phyloP scores from a whole-genome alignment of 768 basidiomycete genomes.

The Naganishia vaughanmartiniae region DNA sequence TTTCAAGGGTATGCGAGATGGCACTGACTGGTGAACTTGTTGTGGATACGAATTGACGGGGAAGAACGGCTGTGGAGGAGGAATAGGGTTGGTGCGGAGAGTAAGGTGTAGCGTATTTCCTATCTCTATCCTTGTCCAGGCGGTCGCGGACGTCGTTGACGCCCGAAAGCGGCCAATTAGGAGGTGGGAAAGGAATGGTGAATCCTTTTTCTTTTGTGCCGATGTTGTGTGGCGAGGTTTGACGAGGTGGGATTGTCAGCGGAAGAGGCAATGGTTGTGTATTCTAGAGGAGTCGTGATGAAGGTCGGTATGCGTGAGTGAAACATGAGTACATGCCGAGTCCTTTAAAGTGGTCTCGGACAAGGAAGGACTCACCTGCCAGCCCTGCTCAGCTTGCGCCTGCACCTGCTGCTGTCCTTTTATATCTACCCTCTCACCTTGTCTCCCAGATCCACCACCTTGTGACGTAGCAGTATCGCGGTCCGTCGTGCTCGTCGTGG shows the following conservation, averaged over 20 bases:
- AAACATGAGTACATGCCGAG: too few species aligned
- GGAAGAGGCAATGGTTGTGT: background rate
- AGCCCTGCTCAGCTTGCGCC: background rate
- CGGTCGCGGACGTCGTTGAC: background rate
- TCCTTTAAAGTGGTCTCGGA: background rate
- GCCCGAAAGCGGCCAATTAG: background rate
- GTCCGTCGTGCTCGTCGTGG: background rate
- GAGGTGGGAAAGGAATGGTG: background rate
- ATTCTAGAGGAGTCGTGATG: background rate
- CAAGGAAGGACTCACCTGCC: background rate
- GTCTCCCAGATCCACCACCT: background rate
- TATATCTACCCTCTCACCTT: background rate
- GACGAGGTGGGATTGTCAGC: background rate
- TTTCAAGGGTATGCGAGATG: background rate
- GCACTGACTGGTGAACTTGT: constrained; percentile 13
- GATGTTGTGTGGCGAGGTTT: background rate
- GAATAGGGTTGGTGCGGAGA: background rate
- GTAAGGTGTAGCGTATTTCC: background rate
- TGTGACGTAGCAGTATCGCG: background rate
- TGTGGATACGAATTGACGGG: background rate
- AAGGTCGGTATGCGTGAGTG: background rate
- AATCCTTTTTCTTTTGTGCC: background rate
- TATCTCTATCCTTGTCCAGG: too few species aligned
- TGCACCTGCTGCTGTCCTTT: background rate
- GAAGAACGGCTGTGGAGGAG: background rate